Percentiles rank a stretch among this genome's conserved stretches.
Conservation (phyloP, 2,329 filamentous ascomycete species). For the Trichoderma gracile region DNA sequence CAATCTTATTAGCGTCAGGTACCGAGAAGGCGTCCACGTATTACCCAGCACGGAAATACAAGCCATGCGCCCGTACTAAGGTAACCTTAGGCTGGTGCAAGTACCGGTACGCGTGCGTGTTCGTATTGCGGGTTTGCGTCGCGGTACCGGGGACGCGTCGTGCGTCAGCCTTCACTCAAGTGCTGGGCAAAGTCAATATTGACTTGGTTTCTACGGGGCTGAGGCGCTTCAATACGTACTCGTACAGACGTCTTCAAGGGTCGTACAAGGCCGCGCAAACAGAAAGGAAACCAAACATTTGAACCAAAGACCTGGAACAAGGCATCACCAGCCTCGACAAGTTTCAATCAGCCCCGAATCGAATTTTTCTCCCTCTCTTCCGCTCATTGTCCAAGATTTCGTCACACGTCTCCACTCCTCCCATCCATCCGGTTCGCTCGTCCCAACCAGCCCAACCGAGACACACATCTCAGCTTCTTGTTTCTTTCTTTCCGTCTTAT, state of each 20-base stretch:
- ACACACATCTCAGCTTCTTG: neutral
- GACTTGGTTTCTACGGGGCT: neutral
- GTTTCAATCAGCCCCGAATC: too few relatives aligned
- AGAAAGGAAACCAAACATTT: too few relatives aligned
- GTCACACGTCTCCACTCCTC: conserved; percentile 16
- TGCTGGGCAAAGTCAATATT: conserved; percentile 12
- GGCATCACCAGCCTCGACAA: too few relatives aligned
- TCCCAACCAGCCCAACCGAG: conserved; percentile 10
- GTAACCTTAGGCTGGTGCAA: too few relatives aligned
- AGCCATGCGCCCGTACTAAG: neutral
- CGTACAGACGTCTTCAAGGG: neutral
- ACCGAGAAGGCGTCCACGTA: conserved; percentile 1
- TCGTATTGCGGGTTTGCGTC: conserved; percentile 18
- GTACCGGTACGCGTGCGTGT: conserved; percentile 1
- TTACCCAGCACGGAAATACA: conserved; percentile 1
- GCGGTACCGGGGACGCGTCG: conserved; percentile 2
- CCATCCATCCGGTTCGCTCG: conserved; percentile 1
- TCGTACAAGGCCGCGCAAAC: too few relatives aligned
- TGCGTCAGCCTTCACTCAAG: neutral
- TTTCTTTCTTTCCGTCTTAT: neutral
- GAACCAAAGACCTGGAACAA: too few relatives aligned
- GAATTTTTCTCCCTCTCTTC: neutral
- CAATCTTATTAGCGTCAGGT: conserved; percentile 22
- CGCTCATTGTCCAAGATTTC: neutral
- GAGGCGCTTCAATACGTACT: neutral